These are phyloP conservation scores for Mychonastes homosphaera DNA, from an alignment of 139 green algal species.

Conservation along the genomic window DNA sequence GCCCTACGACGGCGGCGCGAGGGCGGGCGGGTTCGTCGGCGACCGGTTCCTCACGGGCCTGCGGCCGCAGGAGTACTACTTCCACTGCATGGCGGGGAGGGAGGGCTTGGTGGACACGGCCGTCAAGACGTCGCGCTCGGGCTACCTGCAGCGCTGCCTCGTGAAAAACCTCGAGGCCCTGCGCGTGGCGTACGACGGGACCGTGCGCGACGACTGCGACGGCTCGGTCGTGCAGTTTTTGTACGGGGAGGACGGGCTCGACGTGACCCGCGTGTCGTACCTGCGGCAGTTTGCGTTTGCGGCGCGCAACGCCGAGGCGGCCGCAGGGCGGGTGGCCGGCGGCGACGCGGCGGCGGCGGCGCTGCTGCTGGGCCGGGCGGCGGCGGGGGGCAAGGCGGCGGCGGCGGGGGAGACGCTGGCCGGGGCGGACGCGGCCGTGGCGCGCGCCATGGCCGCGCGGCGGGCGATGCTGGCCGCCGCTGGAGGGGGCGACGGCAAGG, in stretches of 20 bases:
- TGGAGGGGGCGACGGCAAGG: conserved; percentile 10
- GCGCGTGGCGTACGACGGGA: conserved; percentile 75
- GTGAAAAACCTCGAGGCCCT: conserved; percentile 95
- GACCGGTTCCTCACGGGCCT: conserved; percentile 84
- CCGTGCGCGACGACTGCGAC: conserved; percentile 82
- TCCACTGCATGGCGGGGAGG: conserved; percentile 98
- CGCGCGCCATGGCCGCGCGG: background rate
- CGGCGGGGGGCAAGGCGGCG: background rate
- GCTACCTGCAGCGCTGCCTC: conserved; percentile 68
- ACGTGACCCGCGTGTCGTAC: conserved; percentile 60
- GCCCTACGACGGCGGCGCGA: conserved; percentile 65
- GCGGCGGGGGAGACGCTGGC: background rate
- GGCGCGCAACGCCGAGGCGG: conserved; percentile 50
- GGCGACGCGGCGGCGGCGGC: conserved; percentile 9
- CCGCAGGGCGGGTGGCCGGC: conserved; percentile 14
- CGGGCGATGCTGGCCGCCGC: conserved; percentile 12
- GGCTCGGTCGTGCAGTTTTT: conserved; percentile 66
- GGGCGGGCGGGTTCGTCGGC: conserved; percentile 78
- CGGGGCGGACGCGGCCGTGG: background rate
- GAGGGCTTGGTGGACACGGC: conserved; percentile 95
- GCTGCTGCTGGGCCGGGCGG: conserved; percentile 11
- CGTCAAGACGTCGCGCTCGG: conserved; percentile 90
- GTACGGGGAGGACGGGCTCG: conserved; percentile 92
- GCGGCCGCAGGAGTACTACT: conserved; percentile 92
- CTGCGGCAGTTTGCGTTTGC: conserved; percentile 78